These are phyloP conservation scores for Hippophae rhamnoides DNA, from an alignment of 306 rosid species.

Conservation along the genomic window DNA sequence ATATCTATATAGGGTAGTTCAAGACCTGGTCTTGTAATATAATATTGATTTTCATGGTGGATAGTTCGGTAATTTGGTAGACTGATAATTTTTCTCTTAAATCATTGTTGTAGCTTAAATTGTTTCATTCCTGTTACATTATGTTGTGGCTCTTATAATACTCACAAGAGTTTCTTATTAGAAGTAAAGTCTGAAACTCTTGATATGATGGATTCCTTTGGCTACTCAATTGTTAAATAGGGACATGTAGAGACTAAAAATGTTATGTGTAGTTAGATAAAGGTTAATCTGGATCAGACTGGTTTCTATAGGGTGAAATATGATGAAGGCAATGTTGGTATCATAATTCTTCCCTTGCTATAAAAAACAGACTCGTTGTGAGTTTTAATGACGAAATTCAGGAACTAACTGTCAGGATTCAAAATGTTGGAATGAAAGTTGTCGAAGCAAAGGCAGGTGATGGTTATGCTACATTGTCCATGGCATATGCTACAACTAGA, in stretches of 20 bases:
- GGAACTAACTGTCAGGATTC: constrained; percentile 72
- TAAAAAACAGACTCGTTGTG: constrained; percentile 65
- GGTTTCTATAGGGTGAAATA: constrained; percentile 96
- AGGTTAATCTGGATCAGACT: constrained; percentile 83
- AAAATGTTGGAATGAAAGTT: constrained; percentile 94
- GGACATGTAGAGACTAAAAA: neutral
- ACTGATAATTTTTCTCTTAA: no score
- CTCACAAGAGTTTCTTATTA: constrained; percentile 47
- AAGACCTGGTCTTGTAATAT: no score
- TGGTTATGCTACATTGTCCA: constrained; percentile 93
- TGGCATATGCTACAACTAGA: constrained; percentile 98
- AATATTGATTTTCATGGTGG: no score
- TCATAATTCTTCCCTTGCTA: constrained; percentile 77
- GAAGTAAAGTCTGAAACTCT: constrained; percentile 44
- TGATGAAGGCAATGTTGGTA: constrained; percentile 77
- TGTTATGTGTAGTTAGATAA: constrained; percentile 46
- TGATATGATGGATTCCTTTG: constrained; percentile 43
- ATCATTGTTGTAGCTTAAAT: no score
- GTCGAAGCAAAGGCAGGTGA: constrained; percentile 97
- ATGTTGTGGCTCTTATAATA: constrained; percentile 61
- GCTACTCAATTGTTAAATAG: constrained; percentile 19
- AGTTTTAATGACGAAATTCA: constrained; percentile 63
- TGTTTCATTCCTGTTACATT: constrained; percentile 48
- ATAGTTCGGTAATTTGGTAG: no score
- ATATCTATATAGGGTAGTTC: no score